Evolutionary conservation across 2,329 filamentous ascomycete genomes (phyloP).

Genomic region (Colletotrichum sp.): DNA sequence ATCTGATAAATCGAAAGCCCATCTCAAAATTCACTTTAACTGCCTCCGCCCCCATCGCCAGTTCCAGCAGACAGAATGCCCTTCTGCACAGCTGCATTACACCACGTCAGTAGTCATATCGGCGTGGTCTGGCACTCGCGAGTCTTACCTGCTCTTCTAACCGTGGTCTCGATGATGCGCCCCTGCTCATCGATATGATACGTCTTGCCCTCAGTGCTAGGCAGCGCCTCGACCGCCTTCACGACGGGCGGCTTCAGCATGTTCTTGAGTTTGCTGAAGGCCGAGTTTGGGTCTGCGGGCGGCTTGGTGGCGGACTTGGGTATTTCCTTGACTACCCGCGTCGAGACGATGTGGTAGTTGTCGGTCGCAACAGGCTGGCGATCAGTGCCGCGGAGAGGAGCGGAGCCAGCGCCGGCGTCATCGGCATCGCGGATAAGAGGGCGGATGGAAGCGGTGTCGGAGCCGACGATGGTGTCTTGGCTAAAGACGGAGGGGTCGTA

Average conservation of each 20-base stretch:
- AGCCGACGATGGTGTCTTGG: conserved; percentile 9
- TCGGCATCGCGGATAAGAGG: neutral
- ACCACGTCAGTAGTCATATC: neutral
- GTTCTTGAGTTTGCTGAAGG: conserved; percentile 7
- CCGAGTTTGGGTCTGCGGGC: neutral
- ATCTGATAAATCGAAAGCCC: neutral
- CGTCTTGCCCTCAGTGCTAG: conserved; percentile 15
- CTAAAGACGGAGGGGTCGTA: neutral
- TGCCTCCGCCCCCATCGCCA: neutral
- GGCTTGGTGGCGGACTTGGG: conserved; percentile 5
- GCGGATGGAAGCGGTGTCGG: conserved; percentile 1
- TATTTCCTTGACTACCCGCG: conserved; percentile 13
- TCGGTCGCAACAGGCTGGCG: neutral
- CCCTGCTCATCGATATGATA: conserved; percentile 20
- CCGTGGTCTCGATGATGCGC: conserved; percentile 14
- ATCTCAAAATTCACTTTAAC: neutral
- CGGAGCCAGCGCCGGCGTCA: neutral
- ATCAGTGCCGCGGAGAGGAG: neutral
- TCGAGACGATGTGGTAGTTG: conserved; percentile 11
- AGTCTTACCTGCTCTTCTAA: neutral
- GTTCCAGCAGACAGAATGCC: neutral
- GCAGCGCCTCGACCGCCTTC: conserved; percentile 11
- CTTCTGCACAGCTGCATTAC: neutral
- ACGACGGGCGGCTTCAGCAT: conserved; percentile 18
- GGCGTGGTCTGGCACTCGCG: neutral